Evolutionary conservation across 1,284 basidiomycete genomes (phyloP), one percentile per base, ranked within the genome.

Genomic region (Boletus sp.): DNA sequence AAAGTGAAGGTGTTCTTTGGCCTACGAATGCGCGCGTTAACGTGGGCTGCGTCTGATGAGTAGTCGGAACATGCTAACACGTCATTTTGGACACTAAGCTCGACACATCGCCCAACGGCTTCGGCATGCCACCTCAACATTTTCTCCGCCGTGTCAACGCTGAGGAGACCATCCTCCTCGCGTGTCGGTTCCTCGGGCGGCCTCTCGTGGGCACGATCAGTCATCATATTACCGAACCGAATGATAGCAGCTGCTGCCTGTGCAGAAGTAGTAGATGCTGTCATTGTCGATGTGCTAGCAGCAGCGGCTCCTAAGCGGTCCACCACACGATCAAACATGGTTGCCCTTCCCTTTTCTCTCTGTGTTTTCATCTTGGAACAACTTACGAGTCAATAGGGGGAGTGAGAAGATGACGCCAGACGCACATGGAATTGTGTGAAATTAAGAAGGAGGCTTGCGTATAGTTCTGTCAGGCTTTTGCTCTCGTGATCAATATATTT

Each of bases 91-190:
- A 82, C 69, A 58, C 84, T 93, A 23, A 98, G 72, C 67, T 96
- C 94, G 8, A 94, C 88, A 55, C 91, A 93, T 53, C 94, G 74
- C 4, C 94, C 94, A 27, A 95, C 83, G 2, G 92, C 88, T 65
- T 97, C 94, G 2, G 94, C 94, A 68, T 98, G 94, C 92, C 94
- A 96, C 64, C 84, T 91, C 16, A 97, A 71, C 82, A 97, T 93
- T 56, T 79, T 84, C 71, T 95, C 91, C 1, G 91, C 90, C 20
- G 84, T 74, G 32, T 84, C 81, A 4, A 96, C 69, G 39, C 74
- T 82, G 29, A 96, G 69, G 32, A 81, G 59, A 5, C 94, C 94
- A 61, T 97, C 94, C 52, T 88, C 84, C 48, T 92, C 88, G 42
- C 76, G 77, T 2, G 84, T 61, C 23, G 80, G 80, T 44, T 91